A percentile compares a stretch with the other conserved stretches of the same genome.
These are phyloP conservation scores for Pseudisothecium myosuroides DNA, from an alignment of 225 moss, liverwort and hornwort species.

Conservation along the genomic window DNA sequence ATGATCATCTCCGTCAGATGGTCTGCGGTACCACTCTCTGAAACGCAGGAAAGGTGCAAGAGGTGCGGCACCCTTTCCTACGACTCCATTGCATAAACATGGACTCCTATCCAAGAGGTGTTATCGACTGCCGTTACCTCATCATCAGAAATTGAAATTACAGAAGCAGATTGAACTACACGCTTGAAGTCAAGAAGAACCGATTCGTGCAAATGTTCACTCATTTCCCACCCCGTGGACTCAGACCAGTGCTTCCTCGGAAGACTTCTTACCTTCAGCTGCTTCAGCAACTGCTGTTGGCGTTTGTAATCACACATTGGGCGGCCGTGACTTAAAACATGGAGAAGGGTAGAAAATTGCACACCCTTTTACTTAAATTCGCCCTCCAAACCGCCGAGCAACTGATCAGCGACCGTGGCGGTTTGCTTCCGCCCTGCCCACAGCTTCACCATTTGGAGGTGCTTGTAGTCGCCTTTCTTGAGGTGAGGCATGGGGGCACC, in stretches of 20 bases:
- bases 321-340: not conserved
- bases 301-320: not conserved
- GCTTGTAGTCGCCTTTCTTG: not conserved
- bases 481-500: not conserved
- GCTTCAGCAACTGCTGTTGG: not conserved
- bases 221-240: no score
- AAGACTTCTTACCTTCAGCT: not conserved
- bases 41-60: no score
- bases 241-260: no score
- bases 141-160: no score
- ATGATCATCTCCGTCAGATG: no score
- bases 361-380: not conserved
- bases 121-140: no score
- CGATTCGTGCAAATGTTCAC: no score
- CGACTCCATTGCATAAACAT: no score
- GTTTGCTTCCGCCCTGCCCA: not conserved
- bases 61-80: no score
- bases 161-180: no score
- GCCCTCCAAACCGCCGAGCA: not conserved
- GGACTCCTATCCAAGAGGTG: no score
- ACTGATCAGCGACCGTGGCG: rapidly evolving
- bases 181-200: no score
- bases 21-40: rapidly evolving
- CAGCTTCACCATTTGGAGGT: not conserved
- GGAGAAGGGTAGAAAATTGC: not conserved